Evolutionary conservation across 1,284 basidiomycete species (phyloP).

Genomic region (Leucoagaricus sp.): DNA sequence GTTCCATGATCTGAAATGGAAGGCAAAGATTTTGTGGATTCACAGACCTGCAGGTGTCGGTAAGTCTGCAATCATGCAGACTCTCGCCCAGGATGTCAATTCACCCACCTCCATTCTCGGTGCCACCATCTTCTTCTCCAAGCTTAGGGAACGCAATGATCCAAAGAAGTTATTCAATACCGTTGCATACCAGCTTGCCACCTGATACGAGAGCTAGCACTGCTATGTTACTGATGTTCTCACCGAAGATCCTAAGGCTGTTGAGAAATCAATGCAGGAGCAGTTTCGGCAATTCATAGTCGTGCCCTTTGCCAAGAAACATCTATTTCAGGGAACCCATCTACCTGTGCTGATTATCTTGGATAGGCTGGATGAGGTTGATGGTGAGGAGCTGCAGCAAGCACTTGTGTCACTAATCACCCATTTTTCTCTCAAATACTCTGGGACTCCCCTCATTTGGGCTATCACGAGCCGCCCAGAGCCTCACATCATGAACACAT

Average conservation of each 20-base stretch:
- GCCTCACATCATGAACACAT: background rate
- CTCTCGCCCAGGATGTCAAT: background rate
- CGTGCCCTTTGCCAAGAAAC: background rate
- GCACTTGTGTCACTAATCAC: background rate
- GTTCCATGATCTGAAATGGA: background rate
- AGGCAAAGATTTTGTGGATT: background rate
- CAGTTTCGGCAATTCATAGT: conserved; percentile 6
- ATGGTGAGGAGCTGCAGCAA: background rate
- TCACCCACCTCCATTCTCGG: background rate
- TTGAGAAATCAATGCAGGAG: background rate
- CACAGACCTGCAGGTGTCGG: background rate
- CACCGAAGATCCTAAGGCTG: background rate
- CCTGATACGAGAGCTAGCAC: background rate
- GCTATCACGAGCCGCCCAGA: conserved; percentile 2
- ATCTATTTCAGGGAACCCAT: background rate
- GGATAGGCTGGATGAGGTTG: conserved; percentile 5
- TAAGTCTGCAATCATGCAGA: conserved; percentile 3
- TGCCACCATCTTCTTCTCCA: background rate
- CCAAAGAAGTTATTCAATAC: background rate
- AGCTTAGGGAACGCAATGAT: background rate
- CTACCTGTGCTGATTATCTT: background rate
- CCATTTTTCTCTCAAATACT: background rate
- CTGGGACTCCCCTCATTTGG: background rate
- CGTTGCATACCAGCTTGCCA: background rate
- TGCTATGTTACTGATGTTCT: background rate